Percentiles rank a stretch among this genome's conserved stretches.
Evolutionary conservation across 2,329 filamentous ascomycete species (phyloP).

Genomic region (Diaporthe sp.): DNA sequence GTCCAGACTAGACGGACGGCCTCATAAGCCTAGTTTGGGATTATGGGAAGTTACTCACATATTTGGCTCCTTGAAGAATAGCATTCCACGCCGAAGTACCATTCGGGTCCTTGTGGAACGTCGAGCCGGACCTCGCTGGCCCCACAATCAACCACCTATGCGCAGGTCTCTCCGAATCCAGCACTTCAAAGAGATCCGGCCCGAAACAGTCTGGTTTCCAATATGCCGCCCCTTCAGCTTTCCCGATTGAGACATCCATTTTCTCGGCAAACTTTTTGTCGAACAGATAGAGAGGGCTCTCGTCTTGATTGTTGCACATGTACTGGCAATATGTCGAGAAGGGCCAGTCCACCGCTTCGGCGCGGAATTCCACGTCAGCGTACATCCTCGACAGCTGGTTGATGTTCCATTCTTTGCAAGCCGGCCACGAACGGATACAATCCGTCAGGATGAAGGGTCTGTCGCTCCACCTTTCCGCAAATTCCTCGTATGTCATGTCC

Average conservation of each 20-base stretch:
- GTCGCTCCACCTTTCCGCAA: conserved; percentile 81
- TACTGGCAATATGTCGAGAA: conserved; percentile 86
- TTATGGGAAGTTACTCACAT: conserved; percentile 55
- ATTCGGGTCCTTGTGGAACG: conserved; percentile 90
- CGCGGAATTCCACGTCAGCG: conserved; percentile 79
- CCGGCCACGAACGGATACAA: conserved; percentile 86
- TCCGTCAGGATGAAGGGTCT: conserved; percentile 89
- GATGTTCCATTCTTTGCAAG: conserved; percentile 80
- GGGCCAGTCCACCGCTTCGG: conserved; percentile 94
- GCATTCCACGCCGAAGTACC: conserved; percentile 92
- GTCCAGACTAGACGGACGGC: neutral
- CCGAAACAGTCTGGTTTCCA: conserved; percentile 89
- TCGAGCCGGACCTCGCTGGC: conserved; percentile 88
- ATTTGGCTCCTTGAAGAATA: conserved; percentile 89
- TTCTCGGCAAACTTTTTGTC: conserved; percentile 90
- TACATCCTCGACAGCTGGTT: conserved; percentile 76
- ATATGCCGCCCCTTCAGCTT: conserved; percentile 70
- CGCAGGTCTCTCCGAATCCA: conserved; percentile 85
- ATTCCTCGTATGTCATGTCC: conserved; percentile 80
- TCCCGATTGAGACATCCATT: conserved; percentile 78
- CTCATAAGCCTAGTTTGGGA: neutral
- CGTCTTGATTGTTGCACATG: conserved; percentile 83
- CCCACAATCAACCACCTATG: conserved; percentile 95
- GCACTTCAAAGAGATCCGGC: conserved; percentile 84
- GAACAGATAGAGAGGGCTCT: conserved; percentile 93